A percentile compares a stretch with the other conserved stretches of the same genome.
Conservation (phyloP, 2,329 filamentous ascomycete species). For the Verticillium zaregamsianum region DNA sequence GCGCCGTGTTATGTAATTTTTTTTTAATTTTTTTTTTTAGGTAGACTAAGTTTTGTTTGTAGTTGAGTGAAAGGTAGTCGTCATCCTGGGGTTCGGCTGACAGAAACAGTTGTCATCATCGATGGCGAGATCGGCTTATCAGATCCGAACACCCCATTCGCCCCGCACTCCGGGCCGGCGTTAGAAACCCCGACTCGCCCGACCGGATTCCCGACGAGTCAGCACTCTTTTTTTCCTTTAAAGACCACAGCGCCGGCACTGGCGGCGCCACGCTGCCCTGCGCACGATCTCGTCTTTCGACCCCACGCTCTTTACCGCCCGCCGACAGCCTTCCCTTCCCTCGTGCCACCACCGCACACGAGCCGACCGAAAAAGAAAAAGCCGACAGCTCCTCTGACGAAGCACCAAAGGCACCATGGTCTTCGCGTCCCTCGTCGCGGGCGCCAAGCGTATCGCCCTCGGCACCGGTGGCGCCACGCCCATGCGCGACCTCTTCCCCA, state of each 20-base stretch:
- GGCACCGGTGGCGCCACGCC: slow-evolving; percentile 21
- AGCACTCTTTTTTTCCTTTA: background rate
- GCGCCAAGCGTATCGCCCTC: slow-evolving; percentile 29
- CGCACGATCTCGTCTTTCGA: background rate
- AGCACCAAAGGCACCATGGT: slow-evolving; percentile 31
- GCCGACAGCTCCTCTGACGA: background rate
- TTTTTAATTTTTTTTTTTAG: no score
- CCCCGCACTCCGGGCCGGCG: background rate
- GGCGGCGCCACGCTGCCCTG: background rate
- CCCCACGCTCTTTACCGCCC: background rate
- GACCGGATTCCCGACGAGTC: background rate
- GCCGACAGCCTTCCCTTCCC: background rate
- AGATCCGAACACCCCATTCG: background rate
- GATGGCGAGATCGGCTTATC: background rate
- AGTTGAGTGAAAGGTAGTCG: no score
- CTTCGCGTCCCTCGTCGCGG: slow-evolving; percentile 34
- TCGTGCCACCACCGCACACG: background rate
- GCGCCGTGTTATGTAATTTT: no score
- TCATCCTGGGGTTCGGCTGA: no score
- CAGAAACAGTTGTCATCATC: no score
- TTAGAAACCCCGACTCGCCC: background rate
- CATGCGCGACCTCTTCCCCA: slow-evolving; percentile 60
- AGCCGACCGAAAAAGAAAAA: background rate
- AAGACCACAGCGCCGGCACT: background rate
- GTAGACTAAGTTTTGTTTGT: no score